Base-by-base conservation (phyloP, 345 rosid species). In the Eutrema yunnanense region DNA sequence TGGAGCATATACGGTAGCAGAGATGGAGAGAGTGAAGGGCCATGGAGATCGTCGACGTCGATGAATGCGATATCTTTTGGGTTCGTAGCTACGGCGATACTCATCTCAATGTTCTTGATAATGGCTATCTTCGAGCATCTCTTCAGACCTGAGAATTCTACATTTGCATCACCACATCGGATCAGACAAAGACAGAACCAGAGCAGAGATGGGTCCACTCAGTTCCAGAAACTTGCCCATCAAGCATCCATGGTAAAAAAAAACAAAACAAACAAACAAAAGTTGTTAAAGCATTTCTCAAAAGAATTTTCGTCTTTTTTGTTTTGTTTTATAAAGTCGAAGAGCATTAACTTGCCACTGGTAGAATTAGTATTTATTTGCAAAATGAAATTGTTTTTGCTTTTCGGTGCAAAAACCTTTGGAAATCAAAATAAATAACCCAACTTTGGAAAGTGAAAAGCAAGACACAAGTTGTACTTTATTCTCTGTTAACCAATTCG, bases 101-200 rank as follows among this genome's bases (percentile, higher is more conserved):
- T 90, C 74, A 80, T 93, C 65, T 84, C 96, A n/a, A 86, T 93
- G 93, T 93, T 93, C 72, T 83, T 93, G 56, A 85, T 93, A 70
- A 93, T 90, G 96, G 98, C 98, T 50, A 89, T 93, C 62, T 93
- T 90, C 22, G 98, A 93, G 67, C 96, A 90, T 80, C 87, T 90
- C 37, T 89, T 90, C 36, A 82, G 88, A 72, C 90, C 94, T n/a
- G 73, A 74, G 36, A 81, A 87, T 69, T 68, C 88, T 68, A 61
- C 87, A 6, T 90, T 90, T 75, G 81, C 87, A 67, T 83, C 84
- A 12, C 83, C 94, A 47, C 71, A 48, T 76, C 30, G 48, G 60
- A 63, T 63, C 14, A 57, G 61, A 69, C 80, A 76, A 68, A 56
- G 73, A 61, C 74, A 68, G 61, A 69, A 49, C 74, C 66, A 68